phyloP scores from a whole-genome alignment of 2,329 filamentous ascomycete genomes.

The Fusarium sp. region DNA sequence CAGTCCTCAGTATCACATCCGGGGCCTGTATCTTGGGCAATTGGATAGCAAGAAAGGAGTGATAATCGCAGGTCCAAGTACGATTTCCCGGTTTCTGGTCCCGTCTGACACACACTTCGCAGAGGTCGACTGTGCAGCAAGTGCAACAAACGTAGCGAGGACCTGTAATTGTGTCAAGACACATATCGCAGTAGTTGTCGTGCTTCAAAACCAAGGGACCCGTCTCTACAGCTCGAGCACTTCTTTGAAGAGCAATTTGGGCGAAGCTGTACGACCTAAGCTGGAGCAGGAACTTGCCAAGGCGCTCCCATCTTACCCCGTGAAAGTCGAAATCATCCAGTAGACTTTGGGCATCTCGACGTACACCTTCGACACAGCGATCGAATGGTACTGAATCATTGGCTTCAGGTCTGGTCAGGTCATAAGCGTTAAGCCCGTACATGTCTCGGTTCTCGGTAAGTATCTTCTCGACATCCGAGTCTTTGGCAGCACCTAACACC shows the following conservation, averaged over 20 bases:
- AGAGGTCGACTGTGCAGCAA: conserved; percentile 16
- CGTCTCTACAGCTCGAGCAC: conserved; percentile 1
- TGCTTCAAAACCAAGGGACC: conserved; percentile 15
- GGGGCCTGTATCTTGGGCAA: not conserved
- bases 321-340: conserved; percentile 1
- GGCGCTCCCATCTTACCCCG: conserved; percentile 12
- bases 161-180: conserved; percentile 1
- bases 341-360: conserved; percentile 6
- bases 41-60: not conserved
- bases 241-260: conserved; percentile 18
- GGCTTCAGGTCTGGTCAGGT: not conserved
- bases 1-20: not conserved
- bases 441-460: conserved; percentile 21
- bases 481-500: conserved; percentile 12
- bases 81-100: conserved; percentile 7
- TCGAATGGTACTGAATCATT: not conserved
- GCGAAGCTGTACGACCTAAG: conserved; percentile 18
- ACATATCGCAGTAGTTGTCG: conserved; percentile 13
- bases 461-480: not conserved
- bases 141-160: conserved; percentile 10
- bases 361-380: conserved; percentile 10
- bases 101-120: not conserved
- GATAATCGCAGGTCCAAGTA: conserved; percentile 19
- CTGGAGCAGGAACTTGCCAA: conserved; percentile 22
- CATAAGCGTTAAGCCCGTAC: conserved; percentile 19